phyloP scores from a whole-genome alignment of 1,284 basidiomycete species.

The Ceratobasidium sp. region DNA sequence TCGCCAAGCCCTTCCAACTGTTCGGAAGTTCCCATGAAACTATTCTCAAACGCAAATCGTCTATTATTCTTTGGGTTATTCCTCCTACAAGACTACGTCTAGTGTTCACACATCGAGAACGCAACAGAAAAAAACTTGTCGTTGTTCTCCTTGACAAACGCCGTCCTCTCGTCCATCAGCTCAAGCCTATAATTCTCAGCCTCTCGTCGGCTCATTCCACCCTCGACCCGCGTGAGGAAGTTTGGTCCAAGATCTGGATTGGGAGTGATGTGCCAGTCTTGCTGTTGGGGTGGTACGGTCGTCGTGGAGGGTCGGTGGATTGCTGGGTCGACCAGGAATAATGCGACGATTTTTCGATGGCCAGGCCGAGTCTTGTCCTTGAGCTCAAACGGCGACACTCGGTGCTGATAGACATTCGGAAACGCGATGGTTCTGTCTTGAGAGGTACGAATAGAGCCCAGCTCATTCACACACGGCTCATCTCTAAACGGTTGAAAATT shows the following conservation, averaged over 20 bases:
- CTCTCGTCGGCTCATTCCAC: conserved; percentile 53
- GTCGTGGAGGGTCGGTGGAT: conserved; percentile 60
- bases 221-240: conserved; percentile 51
- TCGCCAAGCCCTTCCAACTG: no score
- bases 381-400: conserved; percentile 56
- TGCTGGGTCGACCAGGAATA: conserved; percentile 63
- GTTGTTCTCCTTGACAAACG: conserved; percentile 32
- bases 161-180: conserved; percentile 52
- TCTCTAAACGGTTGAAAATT: neutral
- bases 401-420: conserved; percentile 68
- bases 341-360: conserved; percentile 56
- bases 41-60: no score
- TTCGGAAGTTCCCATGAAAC: no score
- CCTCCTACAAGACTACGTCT: neutral
- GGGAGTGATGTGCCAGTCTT: conserved; percentile 56
- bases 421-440: conserved; percentile 62
- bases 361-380: conserved; percentile 55
- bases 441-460: conserved; percentile 51
- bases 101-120: conserved; percentile 47
- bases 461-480: conserved; percentile 46
- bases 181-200: conserved; percentile 52
- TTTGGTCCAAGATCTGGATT: conserved; percentile 43
- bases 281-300: conserved; percentile 62
- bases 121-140: conserved; percentile 30
- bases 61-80: no score